A percentile compares a stretch with the other conserved stretches of the same genome.
phyloP scores from a whole-genome alignment of 208 protist species.

The Acanthamoeba castellanii region DNA sequence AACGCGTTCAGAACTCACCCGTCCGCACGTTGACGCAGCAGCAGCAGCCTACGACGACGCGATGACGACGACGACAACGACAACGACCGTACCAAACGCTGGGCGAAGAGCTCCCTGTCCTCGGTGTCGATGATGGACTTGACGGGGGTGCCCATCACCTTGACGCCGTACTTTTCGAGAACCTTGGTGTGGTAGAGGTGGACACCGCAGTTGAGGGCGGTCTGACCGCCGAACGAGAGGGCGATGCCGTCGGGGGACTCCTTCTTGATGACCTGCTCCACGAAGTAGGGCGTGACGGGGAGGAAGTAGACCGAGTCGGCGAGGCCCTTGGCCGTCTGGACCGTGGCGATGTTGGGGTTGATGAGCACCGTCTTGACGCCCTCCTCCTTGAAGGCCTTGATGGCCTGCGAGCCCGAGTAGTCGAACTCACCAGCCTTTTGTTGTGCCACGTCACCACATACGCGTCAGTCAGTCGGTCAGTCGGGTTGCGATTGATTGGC shows the following conservation, averaged over 20 bases:
- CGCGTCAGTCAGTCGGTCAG: not conserved
- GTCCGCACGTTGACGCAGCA: no score
- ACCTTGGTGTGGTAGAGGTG: constrained; percentile 91
- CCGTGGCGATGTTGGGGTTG: constrained; percentile 99
- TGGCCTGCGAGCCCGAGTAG: constrained; percentile 98
- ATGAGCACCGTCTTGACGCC: constrained; percentile 97
- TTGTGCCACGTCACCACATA: no score
- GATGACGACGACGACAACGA: no score
- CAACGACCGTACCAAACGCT: constrained; percentile 80
- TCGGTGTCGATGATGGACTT: constrained; percentile 97
- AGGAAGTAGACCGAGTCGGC: constrained; percentile 98
- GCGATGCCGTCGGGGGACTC: constrained; percentile 93
- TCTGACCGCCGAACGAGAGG: constrained; percentile 98
- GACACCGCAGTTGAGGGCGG: constrained; percentile 98
- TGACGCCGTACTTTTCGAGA: constrained; percentile 94
- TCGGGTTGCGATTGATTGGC: no score
- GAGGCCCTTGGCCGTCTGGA: constrained; percentile 97
- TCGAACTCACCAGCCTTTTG: constrained; percentile 98
- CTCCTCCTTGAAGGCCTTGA: constrained; percentile 99
- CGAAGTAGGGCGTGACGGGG: constrained; percentile 94
- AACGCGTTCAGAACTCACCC: not conserved
- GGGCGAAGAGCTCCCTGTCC: constrained; percentile 97
- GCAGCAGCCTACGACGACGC: no score
- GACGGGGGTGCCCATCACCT: constrained; percentile 96
- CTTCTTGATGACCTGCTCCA: constrained; percentile 96